These are phyloP conservation scores for Trapa bicornis DNA, from an alignment of 345 rosid genomes.

Conservation along the genomic window DNA sequence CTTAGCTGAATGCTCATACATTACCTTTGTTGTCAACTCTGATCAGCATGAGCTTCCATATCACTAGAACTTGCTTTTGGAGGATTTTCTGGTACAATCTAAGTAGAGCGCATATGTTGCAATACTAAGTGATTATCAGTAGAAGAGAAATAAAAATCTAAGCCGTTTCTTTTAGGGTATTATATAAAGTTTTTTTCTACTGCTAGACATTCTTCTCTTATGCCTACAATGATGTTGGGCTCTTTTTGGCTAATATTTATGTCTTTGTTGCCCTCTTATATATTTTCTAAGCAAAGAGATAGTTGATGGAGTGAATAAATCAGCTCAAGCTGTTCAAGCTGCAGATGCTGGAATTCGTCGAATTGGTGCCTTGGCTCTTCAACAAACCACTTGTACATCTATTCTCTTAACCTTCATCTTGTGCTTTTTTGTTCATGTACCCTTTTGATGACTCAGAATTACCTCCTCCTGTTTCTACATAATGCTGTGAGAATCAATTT, in stretches of 20 bases:
- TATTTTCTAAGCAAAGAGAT: conserved; percentile 62
- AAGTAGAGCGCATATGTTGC: no score
- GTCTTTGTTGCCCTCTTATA: neutral
- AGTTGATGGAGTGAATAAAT: conserved; percentile 74
- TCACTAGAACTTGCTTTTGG: neutral
- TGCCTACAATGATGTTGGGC: neutral
- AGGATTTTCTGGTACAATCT: no score
- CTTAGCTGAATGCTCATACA: neutral
- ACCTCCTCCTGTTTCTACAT: neutral
- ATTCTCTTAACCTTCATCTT: neutral
- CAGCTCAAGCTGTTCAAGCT: conserved; percentile 79
- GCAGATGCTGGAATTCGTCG: conserved; percentile 83
- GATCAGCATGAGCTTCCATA: neutral
- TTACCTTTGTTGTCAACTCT: neutral
- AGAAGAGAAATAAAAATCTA: neutral
- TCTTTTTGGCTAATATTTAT: neutral
- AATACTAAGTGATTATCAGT: neutral
- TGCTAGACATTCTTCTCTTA: no score
- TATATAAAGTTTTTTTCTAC: no score
- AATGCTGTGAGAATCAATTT: neutral
- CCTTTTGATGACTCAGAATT: neutral
- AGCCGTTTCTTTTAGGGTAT: neutral
- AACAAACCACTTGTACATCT: conserved; percentile 66
- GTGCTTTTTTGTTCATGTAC: neutral
- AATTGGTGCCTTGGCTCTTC: conserved; percentile 72